Evolutionary conservation across 2,329 filamentous ascomycete genomes (phyloP).

Genomic region (Fusarium zealandicum): DNA sequence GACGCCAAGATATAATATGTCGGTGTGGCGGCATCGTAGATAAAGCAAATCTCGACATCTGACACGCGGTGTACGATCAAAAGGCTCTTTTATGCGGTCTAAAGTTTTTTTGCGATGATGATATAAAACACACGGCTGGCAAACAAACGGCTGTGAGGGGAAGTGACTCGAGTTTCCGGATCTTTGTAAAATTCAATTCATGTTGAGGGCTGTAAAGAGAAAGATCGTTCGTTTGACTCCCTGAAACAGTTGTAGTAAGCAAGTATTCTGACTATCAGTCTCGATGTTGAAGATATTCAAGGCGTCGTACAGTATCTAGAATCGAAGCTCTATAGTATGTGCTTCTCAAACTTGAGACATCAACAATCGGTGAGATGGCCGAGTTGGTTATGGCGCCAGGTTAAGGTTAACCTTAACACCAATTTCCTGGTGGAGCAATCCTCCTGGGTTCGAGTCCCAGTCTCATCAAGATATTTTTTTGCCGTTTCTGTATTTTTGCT

Average conservation of each 20-base stretch:
- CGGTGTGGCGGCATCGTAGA: slow-evolving; percentile 37
- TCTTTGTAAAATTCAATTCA: background rate
- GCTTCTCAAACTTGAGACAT: background rate
- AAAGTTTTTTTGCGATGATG: slow-evolving; percentile 7
- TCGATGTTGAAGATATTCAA: too few relatives aligned
- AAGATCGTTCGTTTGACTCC: too few relatives aligned
- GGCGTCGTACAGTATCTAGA: too few relatives aligned
- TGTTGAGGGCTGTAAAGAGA: slow-evolving; percentile 4
- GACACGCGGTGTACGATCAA: slow-evolving; percentile 1
- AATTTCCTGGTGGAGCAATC: slow-evolving; percentile 41
- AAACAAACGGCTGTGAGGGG: background rate
- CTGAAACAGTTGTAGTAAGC: too few relatives aligned
- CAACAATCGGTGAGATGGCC: slow-evolving; percentile 37
- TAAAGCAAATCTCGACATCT: slow-evolving; percentile 25
- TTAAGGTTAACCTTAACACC: slow-evolving; percentile 42
- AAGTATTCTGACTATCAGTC: too few relatives aligned
- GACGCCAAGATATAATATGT: slow-evolving; percentile 34
- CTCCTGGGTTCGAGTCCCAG: slow-evolving; percentile 43
- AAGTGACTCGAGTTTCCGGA: background rate
- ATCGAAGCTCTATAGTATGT: background rate
- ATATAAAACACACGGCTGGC: background rate
- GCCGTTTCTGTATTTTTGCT: background rate
- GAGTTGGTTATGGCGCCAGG: slow-evolving; percentile 43
- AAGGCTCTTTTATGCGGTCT: slow-evolving; percentile 17
- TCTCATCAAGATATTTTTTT: slow-evolving; percentile 37